Conservation (phyloP, 2,329 filamentous ascomycete genomes). For the Penicillium sp. region DNA sequence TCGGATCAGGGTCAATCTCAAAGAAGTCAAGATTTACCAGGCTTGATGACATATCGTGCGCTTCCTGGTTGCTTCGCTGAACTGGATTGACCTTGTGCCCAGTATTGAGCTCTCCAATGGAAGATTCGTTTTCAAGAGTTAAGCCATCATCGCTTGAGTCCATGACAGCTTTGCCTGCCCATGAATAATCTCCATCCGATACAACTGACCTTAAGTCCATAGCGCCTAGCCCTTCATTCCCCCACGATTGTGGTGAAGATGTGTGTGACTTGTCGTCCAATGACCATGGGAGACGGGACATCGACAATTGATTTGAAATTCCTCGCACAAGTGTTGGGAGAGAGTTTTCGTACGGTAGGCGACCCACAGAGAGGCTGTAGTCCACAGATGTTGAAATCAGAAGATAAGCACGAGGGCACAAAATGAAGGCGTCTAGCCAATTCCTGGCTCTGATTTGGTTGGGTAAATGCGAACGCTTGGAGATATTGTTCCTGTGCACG, state of each 20-base stretch:
- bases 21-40: constrained; percentile 8
- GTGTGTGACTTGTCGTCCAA: not conserved
- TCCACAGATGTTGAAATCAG: constrained; percentile 29
- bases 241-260: not conserved
- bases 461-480: not conserved
- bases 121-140: not conserved
- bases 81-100: not conserved
- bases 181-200: no score
- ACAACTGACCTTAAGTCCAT: not conserved
- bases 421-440: constrained; percentile 27
- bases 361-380: constrained; percentile 21
- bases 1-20: not conserved
- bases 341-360: constrained; percentile 19
- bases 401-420: constrained; percentile 26
- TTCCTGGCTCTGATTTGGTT: constrained; percentile 10
- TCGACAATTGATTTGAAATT: constrained; percentile 16
- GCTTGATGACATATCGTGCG: not conserved
- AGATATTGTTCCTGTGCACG: not conserved
- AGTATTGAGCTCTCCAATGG: not conserved
- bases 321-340: constrained; percentile 24
- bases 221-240: not conserved
- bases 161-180: no score
- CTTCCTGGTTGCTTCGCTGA: not conserved
- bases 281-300: constrained; percentile 20
- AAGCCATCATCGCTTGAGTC: not conserved